Conservation (phyloP, 257 asterid genomes). For the Solanum habrochaites region DNA sequence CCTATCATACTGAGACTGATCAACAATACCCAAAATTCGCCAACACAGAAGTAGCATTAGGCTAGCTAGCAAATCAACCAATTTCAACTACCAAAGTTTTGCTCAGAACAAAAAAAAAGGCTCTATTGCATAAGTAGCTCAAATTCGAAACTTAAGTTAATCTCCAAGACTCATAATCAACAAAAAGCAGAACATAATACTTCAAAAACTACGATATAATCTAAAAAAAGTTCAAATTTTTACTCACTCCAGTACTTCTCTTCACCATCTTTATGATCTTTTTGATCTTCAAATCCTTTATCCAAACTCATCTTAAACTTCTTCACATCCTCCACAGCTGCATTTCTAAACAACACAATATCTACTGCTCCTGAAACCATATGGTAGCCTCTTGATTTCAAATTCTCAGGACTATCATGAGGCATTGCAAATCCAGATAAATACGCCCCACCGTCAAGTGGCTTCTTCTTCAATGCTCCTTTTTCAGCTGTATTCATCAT, state of each 20-base stretch:
- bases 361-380: constrained; percentile 76
- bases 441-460: constrained; percentile 25
- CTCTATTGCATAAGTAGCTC: neutral
- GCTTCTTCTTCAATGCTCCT: constrained; percentile 23
- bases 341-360: constrained; percentile 47
- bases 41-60: neutral
- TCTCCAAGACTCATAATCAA: neutral
- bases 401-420: constrained; percentile 33
- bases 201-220: neutral
- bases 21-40: neutral
- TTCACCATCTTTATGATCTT: constrained; percentile 16
- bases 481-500: constrained; percentile 50
- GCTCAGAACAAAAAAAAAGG: neutral
- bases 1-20: neutral
- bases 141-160: neutral
- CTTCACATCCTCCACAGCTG: constrained; percentile 61
- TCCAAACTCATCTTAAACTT: constrained; percentile 33
- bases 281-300: constrained; percentile 7
- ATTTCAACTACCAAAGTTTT: neutral
- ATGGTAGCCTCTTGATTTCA: constrained; percentile 59
- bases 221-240: neutral
- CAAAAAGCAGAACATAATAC: neutral
- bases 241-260: constrained; percentile 79
- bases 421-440: constrained; percentile 80
- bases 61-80: neutral